phyloP scores from a whole-genome alignment of 768 basidiomycete species.

The Russula sp. region DNA sequence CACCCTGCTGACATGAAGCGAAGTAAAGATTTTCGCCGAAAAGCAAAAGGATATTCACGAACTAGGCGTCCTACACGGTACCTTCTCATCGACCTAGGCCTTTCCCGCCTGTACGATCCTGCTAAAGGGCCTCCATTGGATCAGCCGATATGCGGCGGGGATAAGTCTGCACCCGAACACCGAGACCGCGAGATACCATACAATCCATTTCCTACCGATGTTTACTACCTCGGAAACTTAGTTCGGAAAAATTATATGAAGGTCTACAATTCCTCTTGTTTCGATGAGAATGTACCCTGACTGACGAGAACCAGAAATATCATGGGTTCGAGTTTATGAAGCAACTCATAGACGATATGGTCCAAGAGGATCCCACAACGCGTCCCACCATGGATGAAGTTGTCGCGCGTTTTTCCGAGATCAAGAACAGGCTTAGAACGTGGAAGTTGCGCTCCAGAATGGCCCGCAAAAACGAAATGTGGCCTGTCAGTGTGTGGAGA shows the following conservation, averaged over 20 bases:
- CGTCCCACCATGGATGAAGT: constrained; percentile 30
- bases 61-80: constrained; percentile 28
- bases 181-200: neutral
- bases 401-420: constrained; percentile 25
- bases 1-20: constrained; percentile 22
- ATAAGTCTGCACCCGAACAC: constrained; percentile 34
- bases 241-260: constrained; percentile 25
- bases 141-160: constrained; percentile 32
- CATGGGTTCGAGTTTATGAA: constrained; percentile 29
- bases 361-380: constrained; percentile 27
- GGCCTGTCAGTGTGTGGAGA: neutral
- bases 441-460: constrained; percentile 31
- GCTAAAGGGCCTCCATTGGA: constrained; percentile 23
- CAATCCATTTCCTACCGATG: constrained; percentile 31
- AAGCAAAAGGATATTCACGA: constrained; percentile 26
- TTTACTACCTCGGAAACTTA: constrained; percentile 31
- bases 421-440: constrained; percentile 16
- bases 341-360: constrained; percentile 29
- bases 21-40: constrained; percentile 22
- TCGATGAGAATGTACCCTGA: neutral
- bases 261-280: constrained; percentile 14
- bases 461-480: neutral
- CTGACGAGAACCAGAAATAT: neutral
- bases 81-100: constrained; percentile 33
- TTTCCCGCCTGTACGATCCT: constrained; percentile 29